Evolutionary conservation across 192 early-diverging fungal species (phyloP).

Genomic region (Ambispora gerdemannii): DNA sequence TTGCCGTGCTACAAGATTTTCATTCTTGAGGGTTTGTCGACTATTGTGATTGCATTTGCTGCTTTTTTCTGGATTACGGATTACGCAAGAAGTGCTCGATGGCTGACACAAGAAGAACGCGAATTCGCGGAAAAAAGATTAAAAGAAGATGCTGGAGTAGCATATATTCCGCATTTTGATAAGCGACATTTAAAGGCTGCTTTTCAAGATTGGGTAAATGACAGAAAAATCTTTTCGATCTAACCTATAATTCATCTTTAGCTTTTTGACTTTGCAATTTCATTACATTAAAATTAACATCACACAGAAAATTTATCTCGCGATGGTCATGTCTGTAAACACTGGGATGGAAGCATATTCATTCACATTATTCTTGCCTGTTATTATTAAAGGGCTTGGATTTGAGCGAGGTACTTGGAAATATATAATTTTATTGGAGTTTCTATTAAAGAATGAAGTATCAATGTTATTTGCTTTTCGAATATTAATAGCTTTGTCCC

Average conservation of each 20-base stretch:
- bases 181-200: slow-evolving; percentile 50
- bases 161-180: slow-evolving; percentile 45
- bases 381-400: slow-evolving; percentile 67
- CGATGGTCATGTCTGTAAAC: slow-evolving; percentile 61
- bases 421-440: too few relatives aligned
- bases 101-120: slow-evolving; percentile 45
- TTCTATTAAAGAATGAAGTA: background rate
- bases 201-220: slow-evolving; percentile 44
- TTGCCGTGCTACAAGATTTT: slow-evolving; percentile 46
- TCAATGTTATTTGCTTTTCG: background rate
- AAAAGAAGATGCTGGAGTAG: slow-evolving; percentile 46
- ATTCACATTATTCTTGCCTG: slow-evolving; percentile 66
- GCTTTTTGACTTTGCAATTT: slow-evolving; percentile 2
- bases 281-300: background rate
- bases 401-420: slow-evolving; percentile 37
- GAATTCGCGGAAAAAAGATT: slow-evolving; percentile 44
- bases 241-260: background rate
- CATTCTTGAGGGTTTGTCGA: slow-evolving; percentile 59
- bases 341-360: slow-evolving; percentile 62
- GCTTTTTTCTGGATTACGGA: slow-evolving; percentile 49
- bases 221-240: slow-evolving; percentile 32
- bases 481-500: background rate
- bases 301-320: slow-evolving; percentile 42
- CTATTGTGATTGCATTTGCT: slow-evolving; percentile 38
- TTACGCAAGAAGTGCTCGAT: slow-evolving; percentile 47